These are phyloP conservation scores for Phytophthora brassicae DNA, from an alignment of 352 stramenopile genomes.

Conservation along the genomic window DNA sequence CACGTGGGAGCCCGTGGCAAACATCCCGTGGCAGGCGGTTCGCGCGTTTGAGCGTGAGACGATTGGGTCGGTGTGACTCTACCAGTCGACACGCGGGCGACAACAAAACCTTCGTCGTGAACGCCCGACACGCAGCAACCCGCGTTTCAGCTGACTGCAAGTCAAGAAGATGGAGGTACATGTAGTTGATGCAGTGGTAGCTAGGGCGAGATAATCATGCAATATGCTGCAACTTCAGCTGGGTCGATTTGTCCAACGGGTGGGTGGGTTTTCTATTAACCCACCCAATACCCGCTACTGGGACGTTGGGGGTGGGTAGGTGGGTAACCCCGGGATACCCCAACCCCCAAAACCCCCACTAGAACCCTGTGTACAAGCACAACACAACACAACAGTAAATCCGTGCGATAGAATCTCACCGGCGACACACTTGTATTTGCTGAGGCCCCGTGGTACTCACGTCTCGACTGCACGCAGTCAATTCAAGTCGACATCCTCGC, in stretches of 20 bases:
- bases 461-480: no score
- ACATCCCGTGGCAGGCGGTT: neutral
- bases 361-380: no score
- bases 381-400: no score
- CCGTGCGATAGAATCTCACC: no score
- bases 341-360: neutral
- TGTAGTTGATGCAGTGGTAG: no score
- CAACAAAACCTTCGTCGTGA: neutral
- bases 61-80: neutral
- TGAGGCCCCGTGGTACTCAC: no score
- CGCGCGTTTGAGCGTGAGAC: neutral
- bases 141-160: no score
- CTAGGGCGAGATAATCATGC: no score
- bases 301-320: neutral
- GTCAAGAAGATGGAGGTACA: no score
- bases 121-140: neutral
- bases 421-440: no score
- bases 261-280: neutral
- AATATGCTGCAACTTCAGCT: no score
- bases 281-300: neutral
- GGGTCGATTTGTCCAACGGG: neutral
- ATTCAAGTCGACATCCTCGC: no score
- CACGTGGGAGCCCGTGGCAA: neutral
- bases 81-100: constrained; percentile 3
- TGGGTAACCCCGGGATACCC: neutral